Percentiles rank a stretch among this genome's conserved stretches.
These are phyloP conservation scores for Tetrapyrgos nigripes DNA, from an alignment of 1,284 basidiomycete species.

Conservation along the genomic window DNA sequence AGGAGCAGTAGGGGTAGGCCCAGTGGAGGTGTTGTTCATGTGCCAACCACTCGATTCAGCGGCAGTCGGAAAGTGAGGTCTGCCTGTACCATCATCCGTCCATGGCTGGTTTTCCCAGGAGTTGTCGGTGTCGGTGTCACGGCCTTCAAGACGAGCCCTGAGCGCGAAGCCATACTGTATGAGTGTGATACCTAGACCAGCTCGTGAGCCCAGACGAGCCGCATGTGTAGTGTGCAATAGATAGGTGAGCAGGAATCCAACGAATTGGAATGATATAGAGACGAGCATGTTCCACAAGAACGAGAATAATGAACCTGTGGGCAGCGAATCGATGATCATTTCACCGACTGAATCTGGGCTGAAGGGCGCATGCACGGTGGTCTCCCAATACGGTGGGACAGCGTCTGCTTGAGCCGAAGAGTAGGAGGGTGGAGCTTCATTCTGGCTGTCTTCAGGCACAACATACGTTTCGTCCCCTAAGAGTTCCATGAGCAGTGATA, in stretches of 20 bases:
- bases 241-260: constrained; percentile 95
- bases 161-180: constrained; percentile 96
- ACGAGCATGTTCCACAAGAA: constrained; percentile 95
- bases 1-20: constrained; percentile 25
- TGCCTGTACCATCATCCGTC: constrained; percentile 42
- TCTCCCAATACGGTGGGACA: constrained; percentile 98
- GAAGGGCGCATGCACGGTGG: constrained; percentile 88
- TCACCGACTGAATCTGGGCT: constrained; percentile 63
- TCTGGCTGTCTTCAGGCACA: constrained; percentile 81
- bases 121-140: constrained; percentile 27
- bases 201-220: constrained; percentile 92
- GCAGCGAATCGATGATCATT: constrained; percentile 77
- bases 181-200: constrained; percentile 93
- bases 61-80: constrained; percentile 44
- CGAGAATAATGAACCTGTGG: constrained; percentile 83
- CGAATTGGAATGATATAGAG: constrained; percentile 96
- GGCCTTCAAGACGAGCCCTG: constrained; percentile 48
- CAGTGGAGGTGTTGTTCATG: constrained; percentile 28
- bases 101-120: constrained; percentile 34
- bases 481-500: constrained; percentile 5
- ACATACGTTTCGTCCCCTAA: constrained; percentile 75
- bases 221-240: constrained; percentile 95
- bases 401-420: constrained; percentile 92
- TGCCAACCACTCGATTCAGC: constrained; percentile 50
- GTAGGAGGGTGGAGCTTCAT: constrained; percentile 90